Percentiles rank a stretch among this genome's conserved stretches.
Evolutionary conservation across 768 basidiomycete species (phyloP).

Genomic region (Sporobolomyces phaffii): DNA sequence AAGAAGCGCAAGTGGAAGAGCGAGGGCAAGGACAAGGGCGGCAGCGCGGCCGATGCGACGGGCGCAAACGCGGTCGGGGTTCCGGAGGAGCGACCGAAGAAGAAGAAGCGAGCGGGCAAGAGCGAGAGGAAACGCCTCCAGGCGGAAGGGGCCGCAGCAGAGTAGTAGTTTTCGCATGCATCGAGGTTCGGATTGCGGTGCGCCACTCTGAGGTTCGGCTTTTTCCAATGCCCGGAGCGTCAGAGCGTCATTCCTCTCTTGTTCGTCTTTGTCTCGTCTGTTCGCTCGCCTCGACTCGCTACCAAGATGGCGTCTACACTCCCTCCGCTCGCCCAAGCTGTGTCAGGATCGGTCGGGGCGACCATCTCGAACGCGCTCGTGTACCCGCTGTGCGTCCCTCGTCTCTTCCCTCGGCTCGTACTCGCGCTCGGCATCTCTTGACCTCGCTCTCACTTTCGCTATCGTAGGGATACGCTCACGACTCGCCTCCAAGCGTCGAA

Average conservation of each 20-base stretch:
- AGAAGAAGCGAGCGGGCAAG: conserved; percentile 35
- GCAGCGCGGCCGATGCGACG: neutral
- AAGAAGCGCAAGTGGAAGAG: conserved; percentile 31
- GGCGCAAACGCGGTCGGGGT: conserved; percentile 1
- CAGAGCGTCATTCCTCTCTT: neutral
- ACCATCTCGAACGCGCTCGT: conserved; percentile 55
- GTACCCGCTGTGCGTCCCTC: conserved; percentile 51
- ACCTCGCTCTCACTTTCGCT: neutral
- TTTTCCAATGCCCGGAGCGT: no score
- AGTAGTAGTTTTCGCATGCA: conserved; percentile 1
- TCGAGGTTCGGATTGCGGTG: neutral
- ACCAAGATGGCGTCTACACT: conserved; percentile 58
- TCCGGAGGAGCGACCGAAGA: conserved; percentile 12
- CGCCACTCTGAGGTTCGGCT: no score
- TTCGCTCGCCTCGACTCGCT: neutral
- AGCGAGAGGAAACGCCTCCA: conserved; percentile 33
- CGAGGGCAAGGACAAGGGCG: conserved; percentile 9
- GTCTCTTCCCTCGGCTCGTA: neutral
- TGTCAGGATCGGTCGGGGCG: conserved; percentile 57
- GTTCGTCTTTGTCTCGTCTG: neutral
- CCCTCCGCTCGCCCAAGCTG: conserved; percentile 58
- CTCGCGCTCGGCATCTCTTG: no score
- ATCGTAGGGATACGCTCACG: conserved; percentile 1
- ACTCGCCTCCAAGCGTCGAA: conserved; percentile 18
- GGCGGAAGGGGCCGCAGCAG: conserved; percentile 3